Conservation (phyloP, 2,329 filamentous ascomycete species). For the Trichophyton mentagrophytes region DNA sequence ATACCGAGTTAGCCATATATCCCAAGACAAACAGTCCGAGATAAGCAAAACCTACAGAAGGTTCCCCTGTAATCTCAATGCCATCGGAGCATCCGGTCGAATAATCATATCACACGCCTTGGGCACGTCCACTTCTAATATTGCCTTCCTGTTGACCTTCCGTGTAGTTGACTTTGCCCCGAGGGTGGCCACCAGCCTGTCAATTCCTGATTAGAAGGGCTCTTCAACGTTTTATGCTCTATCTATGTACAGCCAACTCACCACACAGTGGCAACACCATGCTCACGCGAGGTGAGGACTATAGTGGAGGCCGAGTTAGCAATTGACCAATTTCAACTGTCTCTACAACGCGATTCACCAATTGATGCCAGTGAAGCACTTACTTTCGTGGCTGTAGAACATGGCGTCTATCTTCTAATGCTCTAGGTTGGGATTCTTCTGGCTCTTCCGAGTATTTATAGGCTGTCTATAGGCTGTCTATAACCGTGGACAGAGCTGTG, state of each 20-base stretch:
- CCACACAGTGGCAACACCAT: constrained; percentile 94
- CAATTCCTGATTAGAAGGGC: not conserved
- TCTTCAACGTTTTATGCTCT: not conserved
- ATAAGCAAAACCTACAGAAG: constrained; percentile 48
- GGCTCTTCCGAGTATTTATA: not conserved
- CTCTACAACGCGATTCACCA: not conserved
- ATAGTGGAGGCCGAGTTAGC: not conserved
- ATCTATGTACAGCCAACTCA: constrained; percentile 33
- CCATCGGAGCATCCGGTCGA: constrained; percentile 72
- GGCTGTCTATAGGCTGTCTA: not conserved
- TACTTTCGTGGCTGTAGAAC: constrained; percentile 96
- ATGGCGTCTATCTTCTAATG: constrained; percentile 36
- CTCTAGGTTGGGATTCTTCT: not conserved
- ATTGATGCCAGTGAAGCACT: constrained; percentile 20
- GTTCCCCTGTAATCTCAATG: constrained; percentile 76
- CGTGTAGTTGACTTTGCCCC: constrained; percentile 58
- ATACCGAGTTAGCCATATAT: not conserved
- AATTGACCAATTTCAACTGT: not conserved
- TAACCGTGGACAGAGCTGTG: too few species aligned
- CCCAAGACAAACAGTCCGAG: constrained; percentile 1
- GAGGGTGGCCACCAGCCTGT: constrained; percentile 81
- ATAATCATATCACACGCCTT: constrained; percentile 85
- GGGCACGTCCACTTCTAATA: constrained; percentile 73
- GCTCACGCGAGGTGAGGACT: constrained; percentile 72
- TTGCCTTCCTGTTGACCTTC: constrained; percentile 70